phyloP scores from a whole-genome alignment of 768 basidiomycete species.

The Fomitopsis serialis region DNA sequence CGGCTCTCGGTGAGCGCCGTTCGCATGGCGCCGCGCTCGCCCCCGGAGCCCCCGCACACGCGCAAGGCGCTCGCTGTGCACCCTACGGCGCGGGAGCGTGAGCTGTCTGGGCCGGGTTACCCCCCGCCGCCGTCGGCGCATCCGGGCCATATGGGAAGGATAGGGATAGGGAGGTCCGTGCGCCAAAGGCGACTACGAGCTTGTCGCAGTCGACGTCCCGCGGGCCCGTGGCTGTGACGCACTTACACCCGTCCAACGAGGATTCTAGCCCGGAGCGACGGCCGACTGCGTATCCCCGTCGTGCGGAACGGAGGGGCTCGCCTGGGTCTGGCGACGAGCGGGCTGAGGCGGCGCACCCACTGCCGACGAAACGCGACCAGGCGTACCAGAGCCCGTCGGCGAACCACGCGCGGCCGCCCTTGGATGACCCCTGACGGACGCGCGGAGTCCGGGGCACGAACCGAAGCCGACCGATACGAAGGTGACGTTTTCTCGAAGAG shows the following conservation, averaged over 20 bases:
- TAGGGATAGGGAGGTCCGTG: not conserved
- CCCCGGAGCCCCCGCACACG: not conserved
- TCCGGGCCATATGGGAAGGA: not conserved
- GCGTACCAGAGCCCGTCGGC: not conserved
- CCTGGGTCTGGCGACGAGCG: not conserved
- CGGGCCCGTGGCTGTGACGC: not conserved
- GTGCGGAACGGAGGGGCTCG: not conserved
- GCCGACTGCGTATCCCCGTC: not conserved
- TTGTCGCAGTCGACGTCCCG: not conserved
- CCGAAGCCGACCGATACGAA: no score
- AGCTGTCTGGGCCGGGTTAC: not conserved
- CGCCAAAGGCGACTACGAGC: not conserved
- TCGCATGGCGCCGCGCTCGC: constrained; percentile 39
- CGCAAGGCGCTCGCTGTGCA: not conserved
- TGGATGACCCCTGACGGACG: constrained; percentile 2
- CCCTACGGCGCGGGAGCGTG: not conserved
- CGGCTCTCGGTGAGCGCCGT: constrained; percentile 45
- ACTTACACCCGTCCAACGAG: not conserved
- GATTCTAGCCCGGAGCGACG: not conserved
- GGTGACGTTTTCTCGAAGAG: not conserved
- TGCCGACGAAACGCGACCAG: not conserved
- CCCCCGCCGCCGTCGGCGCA: not conserved
- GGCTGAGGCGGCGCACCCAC: not conserved
- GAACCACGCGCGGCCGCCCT: not conserved
- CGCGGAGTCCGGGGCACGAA: no score